Base-by-base conservation (phyloP, 805 yeast species). In the Scheffersomyces lignosus region DNA sequence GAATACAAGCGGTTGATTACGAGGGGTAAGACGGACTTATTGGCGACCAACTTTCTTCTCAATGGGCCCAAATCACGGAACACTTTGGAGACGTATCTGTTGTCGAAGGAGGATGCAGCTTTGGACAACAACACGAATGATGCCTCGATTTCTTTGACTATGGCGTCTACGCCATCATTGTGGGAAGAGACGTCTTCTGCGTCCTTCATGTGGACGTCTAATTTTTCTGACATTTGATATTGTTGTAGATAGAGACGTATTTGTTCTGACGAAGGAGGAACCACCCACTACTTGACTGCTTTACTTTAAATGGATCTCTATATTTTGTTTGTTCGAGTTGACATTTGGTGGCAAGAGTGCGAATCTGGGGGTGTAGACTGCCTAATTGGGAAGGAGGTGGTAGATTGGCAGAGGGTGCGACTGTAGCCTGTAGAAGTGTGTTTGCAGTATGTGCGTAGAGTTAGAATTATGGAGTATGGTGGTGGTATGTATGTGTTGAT, bases 21-120 rank as follows among this genome's bases (percentile, higher is more conserved):
- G n/a, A 67, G 56, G 6, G 77, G 62, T 41, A 93, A 68, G 8
- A 78, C 71, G 10, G 69, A 73, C 9, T 71, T 70, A n/a, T 47
- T 34, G 15, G 47, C 40, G 37, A 73, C 75, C 44, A 90, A 64
- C 27, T 75, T 70, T 39, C 81, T 75, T 64, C 97, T 80, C 44
- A 91, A 69, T 2, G 80, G 70, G 5, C 90, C 86, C 51, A 90
- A 70, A 44, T 87, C 95, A 45, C 96, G 81, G 46, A 93, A 76
- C 15, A 87, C 90, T 55, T 85, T 86, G 61, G 91, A 76, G 31
- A 93, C 79, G 63, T 84, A 87, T 47, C 97, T 78, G 48, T 95
- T 87, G 62, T 93, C 99, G 58, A 81, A 80, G 37, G 80, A 79
- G 31, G 77, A 59, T 8, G 83, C 83, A 3, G 90, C 83, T 61